These are phyloP conservation scores for Lunularia cruciata DNA, from an alignment of 225 moss, liverwort and hornwort genomes.

Conservation along the genomic window DNA sequence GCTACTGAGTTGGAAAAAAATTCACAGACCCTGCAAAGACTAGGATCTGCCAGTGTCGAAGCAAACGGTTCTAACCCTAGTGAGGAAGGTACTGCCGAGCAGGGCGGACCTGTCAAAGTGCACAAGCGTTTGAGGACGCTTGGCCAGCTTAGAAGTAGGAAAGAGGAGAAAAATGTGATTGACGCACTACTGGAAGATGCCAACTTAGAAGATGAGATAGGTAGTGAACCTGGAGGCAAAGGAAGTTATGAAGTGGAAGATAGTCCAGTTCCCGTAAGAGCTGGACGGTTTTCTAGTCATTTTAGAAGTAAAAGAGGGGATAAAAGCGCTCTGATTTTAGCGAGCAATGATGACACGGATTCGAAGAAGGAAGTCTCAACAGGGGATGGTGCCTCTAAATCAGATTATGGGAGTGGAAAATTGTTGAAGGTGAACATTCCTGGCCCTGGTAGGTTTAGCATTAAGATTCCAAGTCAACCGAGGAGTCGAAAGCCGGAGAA, in stretches of 20 bases:
- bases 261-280: not conserved
- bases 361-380: conserved; percentile 1
- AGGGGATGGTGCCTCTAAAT: not conserved
- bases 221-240: conserved; percentile 24
- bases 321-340: not conserved
- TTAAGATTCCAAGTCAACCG: conserved; percentile 43
- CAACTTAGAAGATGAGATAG: conserved; percentile 37
- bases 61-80: conserved; percentile 17
- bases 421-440: conserved; percentile 1
- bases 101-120: conserved; percentile 35
- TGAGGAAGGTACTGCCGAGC: conserved; percentile 20
- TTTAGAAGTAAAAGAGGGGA: conserved; percentile 23
- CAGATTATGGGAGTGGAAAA: conserved; percentile 1
- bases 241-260: conserved; percentile 16
- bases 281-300: conserved; percentile 14
- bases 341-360: conserved; percentile 22
- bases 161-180: conserved; percentile 37
- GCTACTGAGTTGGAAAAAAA: not conserved
- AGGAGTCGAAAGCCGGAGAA: conserved; percentile 41
- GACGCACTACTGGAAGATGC: conserved; percentile 28
- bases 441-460: conserved; percentile 25
- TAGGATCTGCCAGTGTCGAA: conserved; percentile 21
- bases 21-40: not conserved
- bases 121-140: conserved; percentile 83
- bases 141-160: conserved; percentile 65